Base-by-base conservation (phyloP, 2,329 filamentous ascomycete species). In the Bisporella sp. region DNA sequence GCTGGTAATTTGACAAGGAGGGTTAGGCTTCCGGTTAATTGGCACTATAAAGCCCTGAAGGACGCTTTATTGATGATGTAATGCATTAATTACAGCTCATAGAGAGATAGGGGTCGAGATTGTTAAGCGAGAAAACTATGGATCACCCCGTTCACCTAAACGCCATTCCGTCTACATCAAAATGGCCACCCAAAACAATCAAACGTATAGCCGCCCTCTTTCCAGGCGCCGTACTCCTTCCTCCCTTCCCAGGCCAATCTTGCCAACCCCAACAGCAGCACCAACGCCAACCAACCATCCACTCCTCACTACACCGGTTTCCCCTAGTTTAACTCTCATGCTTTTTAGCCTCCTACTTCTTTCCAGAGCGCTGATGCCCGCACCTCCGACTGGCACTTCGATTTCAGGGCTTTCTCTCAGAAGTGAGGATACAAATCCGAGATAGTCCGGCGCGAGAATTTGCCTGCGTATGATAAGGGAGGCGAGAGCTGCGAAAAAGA, bases 231-330 rank as follows among this genome's bases (percentile, higher is more conserved):
- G 50, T 35, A 32, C 42, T n/a, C 40, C 40, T n/a, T 28, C 49
- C 45, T 43, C 42, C 40, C 48, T 35, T 30, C 52, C 49, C 13
- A 59, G 32, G 13, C 45, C 55, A 9, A 58, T 7, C 32, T 37
- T 21, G 3, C 59, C 57, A 8, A 61, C 56, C 9, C 35, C 46
- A 4, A 59, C 13, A 21, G 48, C 45, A 33, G 57, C 59, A 9
- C 59, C 59, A 13, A 54, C 56, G 3, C 59, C 59, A 21, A 59
- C 46, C 33, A 49, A 48, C 45, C 41, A 55, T 3, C 57, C 57
- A 1, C 46, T 48, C 4, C 54, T 54, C 13, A 57, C 54, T 45
- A 57, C 55, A 2, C 58, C 55, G n/a, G 55, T 47, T 49, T 59
- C 58, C 35, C 58, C 59, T 4, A 59, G n/a, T 13, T 49, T 48